Base-by-base conservation (phyloP, 306 rosid species). In the Calophaca sinica region DNA sequence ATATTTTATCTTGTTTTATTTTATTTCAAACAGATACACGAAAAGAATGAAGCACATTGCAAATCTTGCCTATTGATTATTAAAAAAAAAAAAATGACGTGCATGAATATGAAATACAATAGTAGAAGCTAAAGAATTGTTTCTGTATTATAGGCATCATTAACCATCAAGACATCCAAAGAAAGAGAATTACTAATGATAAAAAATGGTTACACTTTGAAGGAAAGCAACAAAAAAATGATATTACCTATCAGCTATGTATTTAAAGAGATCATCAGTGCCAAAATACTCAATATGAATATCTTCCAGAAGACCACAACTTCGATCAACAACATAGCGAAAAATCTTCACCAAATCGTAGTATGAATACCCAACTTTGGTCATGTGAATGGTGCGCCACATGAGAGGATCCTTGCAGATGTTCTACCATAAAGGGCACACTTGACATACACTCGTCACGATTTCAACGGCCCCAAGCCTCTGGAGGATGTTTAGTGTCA, bases 311-410 rank as follows among this genome's bases (percentile, higher is more conserved):
- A 20, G 29, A 31, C 36, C 44, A 32, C 73, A 7, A 49, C 73
- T 41, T 32, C 15, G 59, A n/a, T 46, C 46, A 49, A 68, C 0
- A 14, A 32, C 60, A 31, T 3, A 32, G 13, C 4, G n/a, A 68
- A 60, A 48, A 68, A 48, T 3, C 62, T 82, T 53, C 32, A 36
- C 86, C 80, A 80, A 74, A 9, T 83, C 45, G 55, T 65, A 50
- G 0, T 64, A 49, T 54, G 35, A 10, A 14, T 11, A 4, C 6
- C 69, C 14, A 7, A 9, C 1, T 50, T 73, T 59, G 1, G 7
- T 35, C 86, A 89, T 82, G 61, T 86, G 85, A 70, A 89, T 55
- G 35, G 50, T n/a, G 38, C 81, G 85, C 92, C 89, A 87, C 75
- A 83, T 46, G 3, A 52, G 15, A 35, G 92, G 92, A 5, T 87